Conservation (phyloP, 2,329 filamentous ascomycete species). For the Xylariales sp. region DNA sequence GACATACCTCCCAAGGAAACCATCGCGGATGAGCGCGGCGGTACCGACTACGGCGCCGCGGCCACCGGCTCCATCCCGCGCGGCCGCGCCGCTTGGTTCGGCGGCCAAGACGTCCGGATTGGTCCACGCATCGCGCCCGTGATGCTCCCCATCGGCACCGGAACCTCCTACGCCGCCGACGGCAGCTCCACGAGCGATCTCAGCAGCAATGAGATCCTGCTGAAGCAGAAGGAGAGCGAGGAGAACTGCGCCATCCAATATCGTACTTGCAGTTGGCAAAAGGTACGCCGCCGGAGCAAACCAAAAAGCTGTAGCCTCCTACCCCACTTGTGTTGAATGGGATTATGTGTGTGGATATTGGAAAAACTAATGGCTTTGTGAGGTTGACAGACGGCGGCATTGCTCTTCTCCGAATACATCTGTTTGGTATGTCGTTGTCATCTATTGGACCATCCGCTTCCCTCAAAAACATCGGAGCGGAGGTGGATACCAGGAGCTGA, state of each 20-base stretch:
- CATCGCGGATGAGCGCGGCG: slow-evolving; percentile 42
- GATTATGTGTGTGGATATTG: too few species aligned
- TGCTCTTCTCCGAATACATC: slow-evolving; percentile 94
- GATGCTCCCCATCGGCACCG: slow-evolving; percentile 14
- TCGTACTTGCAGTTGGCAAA: slow-evolving; percentile 89
- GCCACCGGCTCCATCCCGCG: slow-evolving; percentile 38
- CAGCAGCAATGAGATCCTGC: slow-evolving; percentile 44
- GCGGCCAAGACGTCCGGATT: slow-evolving; percentile 33
- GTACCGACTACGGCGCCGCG: slow-evolving; percentile 52
- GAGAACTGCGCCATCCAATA: slow-evolving; percentile 81
- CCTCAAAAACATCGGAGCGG: too few species aligned
- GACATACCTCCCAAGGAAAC: slow-evolving; percentile 14
- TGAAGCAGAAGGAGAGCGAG: slow-evolving; percentile 71
- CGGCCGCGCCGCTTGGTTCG: slow-evolving; percentile 33
- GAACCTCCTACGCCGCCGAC: slow-evolving; percentile 32
- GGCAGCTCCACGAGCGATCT: too few species aligned
- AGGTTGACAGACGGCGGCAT: slow-evolving; percentile 63
- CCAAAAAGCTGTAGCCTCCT: too few species aligned
- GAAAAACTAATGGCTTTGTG: too few species aligned
- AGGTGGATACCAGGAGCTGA: too few species aligned
- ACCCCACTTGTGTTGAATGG: too few species aligned
- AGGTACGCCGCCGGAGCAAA: slow-evolving; percentile 47
- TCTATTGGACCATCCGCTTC: background rate
- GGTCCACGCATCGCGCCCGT: slow-evolving; percentile 49
- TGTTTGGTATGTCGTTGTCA: slow-evolving; percentile 52